These are phyloP conservation scores for Biscogniauxia mediterranea DNA, from an alignment of 2,329 filamentous ascomycete genomes.

Conservation along the genomic window DNA sequence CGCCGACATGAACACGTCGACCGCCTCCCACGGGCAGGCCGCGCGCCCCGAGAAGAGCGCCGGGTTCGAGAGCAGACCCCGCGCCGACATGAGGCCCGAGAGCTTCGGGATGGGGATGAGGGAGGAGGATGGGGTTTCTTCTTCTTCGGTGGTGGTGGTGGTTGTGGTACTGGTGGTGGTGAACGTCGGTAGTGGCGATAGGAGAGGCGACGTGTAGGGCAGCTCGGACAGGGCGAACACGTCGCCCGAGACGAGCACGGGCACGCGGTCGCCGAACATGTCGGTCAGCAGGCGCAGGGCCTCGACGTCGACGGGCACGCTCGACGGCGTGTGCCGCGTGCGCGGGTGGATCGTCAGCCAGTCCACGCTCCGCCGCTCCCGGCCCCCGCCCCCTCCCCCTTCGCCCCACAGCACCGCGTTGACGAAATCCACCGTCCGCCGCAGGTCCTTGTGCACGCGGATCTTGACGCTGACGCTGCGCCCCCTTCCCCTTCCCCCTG, in stretches of 20 bases:
- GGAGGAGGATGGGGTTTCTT: too few species aligned
- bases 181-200: slow-evolving; percentile 26
- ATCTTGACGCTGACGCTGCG: slow-evolving; percentile 70
- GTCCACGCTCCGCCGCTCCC: slow-evolving; percentile 53
- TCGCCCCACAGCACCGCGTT: slow-evolving; percentile 57
- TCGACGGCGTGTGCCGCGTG: slow-evolving; percentile 60
- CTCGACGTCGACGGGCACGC: slow-evolving; percentile 58
- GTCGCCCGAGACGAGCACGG: slow-evolving; percentile 67
- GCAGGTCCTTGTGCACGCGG: slow-evolving; percentile 62
- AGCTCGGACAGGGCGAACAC: slow-evolving; percentile 57
- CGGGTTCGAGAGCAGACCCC: slow-evolving; percentile 66
- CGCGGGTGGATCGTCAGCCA: slow-evolving; percentile 70
- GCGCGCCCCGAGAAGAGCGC: slow-evolving; percentile 59
- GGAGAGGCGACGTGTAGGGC: slow-evolving; percentile 41
- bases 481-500: slow-evolving; percentile 33
- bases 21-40: slow-evolving; percentile 59
- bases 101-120: slow-evolving; percentile 43
- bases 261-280: slow-evolving; percentile 53
- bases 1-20: slow-evolving; percentile 61
- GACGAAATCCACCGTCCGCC: slow-evolving; percentile 61
- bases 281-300: slow-evolving; percentile 56
- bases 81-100: slow-evolving; percentile 67
- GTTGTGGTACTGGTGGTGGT: too few species aligned
- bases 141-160: slow-evolving; percentile 4
- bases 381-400: slow-evolving; percentile 17